Evolutionary conservation across 2,329 filamentous ascomycete genomes (phyloP), one percentile per base, ranked within the genome.

Genomic region (Colletotrichum spaethianum): DNA sequence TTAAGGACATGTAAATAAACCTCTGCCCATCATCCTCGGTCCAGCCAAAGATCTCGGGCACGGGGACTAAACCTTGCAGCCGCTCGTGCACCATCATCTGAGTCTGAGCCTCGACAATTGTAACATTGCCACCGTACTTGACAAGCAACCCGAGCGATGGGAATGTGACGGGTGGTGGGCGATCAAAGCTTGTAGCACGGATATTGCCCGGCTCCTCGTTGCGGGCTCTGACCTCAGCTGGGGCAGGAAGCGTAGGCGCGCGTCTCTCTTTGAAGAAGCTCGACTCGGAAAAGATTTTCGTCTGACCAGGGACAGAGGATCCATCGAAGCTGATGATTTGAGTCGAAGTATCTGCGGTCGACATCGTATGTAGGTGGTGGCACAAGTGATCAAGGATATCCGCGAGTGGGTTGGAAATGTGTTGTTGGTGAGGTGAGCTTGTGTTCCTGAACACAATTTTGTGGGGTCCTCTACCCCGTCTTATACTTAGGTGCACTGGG

Each of bases 191-290:
- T 6, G 36, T 20, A 20, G 6, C 31, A 2, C n/a, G 18, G 18
- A n/a, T 36, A 56, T n/a, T 12, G 20, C 36, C 56, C 7, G n/a
- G 31, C 23, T 26, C 56, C n/a, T 44, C 14, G 36, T 59, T 59
- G 12, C n/a, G 23, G n/a, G 56, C 56, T 40, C 56, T 59, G 36
- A 59, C 38, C 38, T 59, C n/a, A 59, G 38, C n/a, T 18, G 56
- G 36, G 7, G 23, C 4, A 31, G 56, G 56, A 40, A 59, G 56
- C 23, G 36, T 18, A 31, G 38, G 12, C 38, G 56, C 56, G 23
- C 56, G 33, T 3, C 14, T 28, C 16, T 59, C 3, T 59, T 44
- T 31, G 16, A 59, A 42, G 38, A 56, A 56, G 33, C 53, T 56
- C 9, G 53, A 23, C 16, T 38, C 33, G 2, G 33, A 26, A 38